Conservation (phyloP, 495 filamentous ascomycete species). For the Aspergillus sclerotioniger region DNA sequence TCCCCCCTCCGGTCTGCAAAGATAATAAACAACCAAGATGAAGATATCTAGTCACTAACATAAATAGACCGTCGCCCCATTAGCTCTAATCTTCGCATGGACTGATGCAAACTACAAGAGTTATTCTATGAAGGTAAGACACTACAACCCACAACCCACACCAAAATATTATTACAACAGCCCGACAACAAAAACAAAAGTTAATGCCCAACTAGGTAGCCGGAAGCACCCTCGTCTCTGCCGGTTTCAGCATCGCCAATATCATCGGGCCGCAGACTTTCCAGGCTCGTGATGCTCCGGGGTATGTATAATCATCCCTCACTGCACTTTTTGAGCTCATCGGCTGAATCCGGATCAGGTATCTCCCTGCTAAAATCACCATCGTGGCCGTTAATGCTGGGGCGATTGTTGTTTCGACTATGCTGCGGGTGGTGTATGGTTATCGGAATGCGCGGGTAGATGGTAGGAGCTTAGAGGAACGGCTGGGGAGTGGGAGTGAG, state of each 20-base stretch:
- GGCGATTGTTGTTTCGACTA: slow-evolving; percentile 38
- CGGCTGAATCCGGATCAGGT: slow-evolving; percentile 19
- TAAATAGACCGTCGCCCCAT: slow-evolving; percentile 29
- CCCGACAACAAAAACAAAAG: not conserved
- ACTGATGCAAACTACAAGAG: slow-evolving; percentile 42
- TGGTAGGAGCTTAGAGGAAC: no score
- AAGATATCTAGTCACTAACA: no score
- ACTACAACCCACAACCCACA: no score
- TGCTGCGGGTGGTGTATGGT: slow-evolving; percentile 41
- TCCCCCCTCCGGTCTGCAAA: no score
- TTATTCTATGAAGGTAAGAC: no score
- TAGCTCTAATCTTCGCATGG: slow-evolving; percentile 45
- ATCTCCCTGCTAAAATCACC: slow-evolving; percentile 59
- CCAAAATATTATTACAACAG: slow-evolving; percentile 12
- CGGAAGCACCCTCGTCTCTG: slow-evolving; percentile 38
- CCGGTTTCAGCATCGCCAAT: slow-evolving; percentile 51
- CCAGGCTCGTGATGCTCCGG: slow-evolving; percentile 47
- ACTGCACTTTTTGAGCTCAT: not conserved
- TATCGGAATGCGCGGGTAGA: slow-evolving; percentile 22
- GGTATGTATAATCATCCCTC: slow-evolving; percentile 15
- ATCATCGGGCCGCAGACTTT: slow-evolving; percentile 62
- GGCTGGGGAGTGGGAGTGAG: no score
- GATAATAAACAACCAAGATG: no score
- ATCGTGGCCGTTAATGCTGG: slow-evolving; percentile 48
- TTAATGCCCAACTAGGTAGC: no score